Conservation (phyloP, 75 land plant genomes). For the Sequoiadendron giganteum region DNA sequence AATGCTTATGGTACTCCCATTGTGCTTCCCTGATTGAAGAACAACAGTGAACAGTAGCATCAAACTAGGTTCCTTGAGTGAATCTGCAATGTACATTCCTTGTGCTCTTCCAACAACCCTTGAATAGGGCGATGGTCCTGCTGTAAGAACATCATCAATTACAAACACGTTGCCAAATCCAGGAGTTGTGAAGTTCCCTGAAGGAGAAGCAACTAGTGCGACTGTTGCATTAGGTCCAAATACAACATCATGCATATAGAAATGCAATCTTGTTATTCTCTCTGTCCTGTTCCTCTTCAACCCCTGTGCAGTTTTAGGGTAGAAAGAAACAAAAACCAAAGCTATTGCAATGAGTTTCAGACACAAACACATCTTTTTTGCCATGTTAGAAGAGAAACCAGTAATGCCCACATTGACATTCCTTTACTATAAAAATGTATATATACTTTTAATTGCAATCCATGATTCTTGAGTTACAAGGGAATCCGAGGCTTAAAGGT, state of each 20-base stretch:
- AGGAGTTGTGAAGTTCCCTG: slow-evolving; percentile 6
- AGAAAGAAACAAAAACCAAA: neutral
- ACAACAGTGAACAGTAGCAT: slow-evolving; percentile 15
- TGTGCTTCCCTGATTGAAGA: slow-evolving; percentile 16
- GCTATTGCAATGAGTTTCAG: slow-evolving; percentile 1
- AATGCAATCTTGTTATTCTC: neutral
- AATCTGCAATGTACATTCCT: slow-evolving; percentile 19
- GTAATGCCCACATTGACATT: neutral
- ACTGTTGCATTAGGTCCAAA: slow-evolving; percentile 19
- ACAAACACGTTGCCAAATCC: slow-evolving; percentile 18
- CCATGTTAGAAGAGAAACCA: neutral
- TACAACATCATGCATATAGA: slow-evolving; percentile 37
- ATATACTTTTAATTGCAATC: neutral
- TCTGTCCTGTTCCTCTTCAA: neutral
- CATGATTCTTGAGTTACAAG: neutral
- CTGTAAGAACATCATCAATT: slow-evolving; percentile 22
- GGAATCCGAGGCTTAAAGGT: neutral
- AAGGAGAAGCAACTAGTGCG: slow-evolving; percentile 21
- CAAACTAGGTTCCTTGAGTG: neutral
- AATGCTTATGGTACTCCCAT: slow-evolving; percentile 22
- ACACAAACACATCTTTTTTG: neutral
- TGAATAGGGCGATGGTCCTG: slow-evolving; percentile 18
- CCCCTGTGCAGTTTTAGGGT: slow-evolving; percentile 1
- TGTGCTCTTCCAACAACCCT: slow-evolving; percentile 24
- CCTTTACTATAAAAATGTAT: neutral